Evolutionary conservation across 129 eudicot species (phyloP), one percentile per base, ranked within the genome.

Genomic region (Solidago caesia): DNA sequence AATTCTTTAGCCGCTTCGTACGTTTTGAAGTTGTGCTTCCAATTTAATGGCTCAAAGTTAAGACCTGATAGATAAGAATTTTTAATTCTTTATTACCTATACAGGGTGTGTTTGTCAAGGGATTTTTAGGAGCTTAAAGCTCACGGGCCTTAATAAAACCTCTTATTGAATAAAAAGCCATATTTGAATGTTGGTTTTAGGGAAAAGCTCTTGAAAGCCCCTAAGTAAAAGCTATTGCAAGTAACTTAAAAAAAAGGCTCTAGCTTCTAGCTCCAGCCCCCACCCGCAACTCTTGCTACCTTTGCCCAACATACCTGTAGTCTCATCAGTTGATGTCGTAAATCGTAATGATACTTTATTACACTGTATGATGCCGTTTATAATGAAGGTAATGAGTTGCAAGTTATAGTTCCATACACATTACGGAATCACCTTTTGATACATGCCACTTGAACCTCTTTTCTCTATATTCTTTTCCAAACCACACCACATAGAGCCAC

Each of bases 1-100:
- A 51, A 41, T 41, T 74, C 52, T 62, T 62, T 41, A 33, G 51
- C 72, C 47, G 48, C 26, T 64, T 64, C 68, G 25, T 47, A 60
- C 4, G 16, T 59, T 73, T 26, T 44, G 7, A 61, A 60, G 44
- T 61, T 13, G 26, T n/a, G 33, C 33, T 58, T 14, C 13, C 4
- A 14, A 60, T 8, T 13, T 43, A 44, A 4, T 13, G 61, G 46
- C 29, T 60, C 52, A 21, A 43, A 5, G 39, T 33, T 33, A 33
- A 33, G 39, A 33, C 39, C 39, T 33, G 39, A 33, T 58, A 45
- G 59, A 46, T 44, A 60, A 44, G 29, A 33, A 0, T 33, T 21
- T 21, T 21, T 21, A 21, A 21, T 21, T 21, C 47, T 29, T 60
- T 15, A 14, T 70, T 14, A 68, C 73, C 21, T 72, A 12, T 72